A percentile compares a stretch with the other conserved stretches of the same genome.
Conservation (phyloP, 495 filamentous ascomycete genomes). For the Hyaloscypha hepaticicola region DNA sequence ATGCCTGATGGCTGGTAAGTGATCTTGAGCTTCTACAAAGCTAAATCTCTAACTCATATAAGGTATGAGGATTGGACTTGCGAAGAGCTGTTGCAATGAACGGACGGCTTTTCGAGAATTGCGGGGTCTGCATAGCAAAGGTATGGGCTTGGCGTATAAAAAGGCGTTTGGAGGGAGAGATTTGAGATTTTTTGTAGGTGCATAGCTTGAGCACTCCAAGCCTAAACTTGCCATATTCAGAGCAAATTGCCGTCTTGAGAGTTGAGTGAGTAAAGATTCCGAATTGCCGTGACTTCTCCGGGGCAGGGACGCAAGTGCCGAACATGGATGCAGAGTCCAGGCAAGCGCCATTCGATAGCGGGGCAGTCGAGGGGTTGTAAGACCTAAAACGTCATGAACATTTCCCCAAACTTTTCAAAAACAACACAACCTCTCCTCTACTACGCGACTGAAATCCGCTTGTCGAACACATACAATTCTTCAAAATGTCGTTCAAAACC, state of each 20-base stretch:
- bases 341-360: slow-evolving; percentile 9
- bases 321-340: slow-evolving; percentile 22
- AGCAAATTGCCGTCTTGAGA: background rate
- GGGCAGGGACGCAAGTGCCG: slow-evolving; percentile 14
- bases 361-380: slow-evolving; percentile 28
- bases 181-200: background rate
- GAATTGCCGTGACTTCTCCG: slow-evolving; percentile 28
- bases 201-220: slow-evolving; percentile 3
- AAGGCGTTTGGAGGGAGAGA: slow-evolving; percentile 27
- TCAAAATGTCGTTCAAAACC: slow-evolving; percentile 62
- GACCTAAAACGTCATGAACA: slow-evolving; percentile 28
- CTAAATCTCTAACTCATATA: slow-evolving; percentile 24
- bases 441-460: slow-evolving; percentile 7
- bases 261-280: slow-evolving; percentile 1
- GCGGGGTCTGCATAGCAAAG: slow-evolving; percentile 21
- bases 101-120: slow-evolving; percentile 1
- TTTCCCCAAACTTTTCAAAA: background rate
- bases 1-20: slow-evolving; percentile 95
- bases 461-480: slow-evolving; percentile 1
- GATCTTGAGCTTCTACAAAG: slow-evolving; percentile 12
- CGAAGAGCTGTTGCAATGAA: slow-evolving; percentile 74
- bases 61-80: slow-evolving; percentile 99
- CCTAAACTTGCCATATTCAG: background rate
- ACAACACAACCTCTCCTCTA: background rate
- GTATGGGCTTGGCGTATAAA: slow-evolving; percentile 28